Conservation (phyloP, 75 land plant species). For the Azolla pinnata region DNA sequence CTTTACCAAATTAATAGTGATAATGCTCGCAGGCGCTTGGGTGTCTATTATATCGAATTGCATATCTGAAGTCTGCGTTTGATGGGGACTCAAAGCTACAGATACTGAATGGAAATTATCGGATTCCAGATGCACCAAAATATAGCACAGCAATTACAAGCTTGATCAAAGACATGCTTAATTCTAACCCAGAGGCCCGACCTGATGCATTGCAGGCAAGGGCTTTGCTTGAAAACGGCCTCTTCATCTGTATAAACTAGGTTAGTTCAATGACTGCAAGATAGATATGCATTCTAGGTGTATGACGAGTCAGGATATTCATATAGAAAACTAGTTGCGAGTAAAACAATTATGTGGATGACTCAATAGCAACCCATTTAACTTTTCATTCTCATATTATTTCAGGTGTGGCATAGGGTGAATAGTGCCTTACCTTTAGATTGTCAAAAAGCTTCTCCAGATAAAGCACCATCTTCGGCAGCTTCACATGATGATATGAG, state of each 20-base stretch:
- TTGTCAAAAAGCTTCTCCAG: slow-evolving; percentile 59
- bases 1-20: too few relatives aligned
- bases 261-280: slow-evolving; percentile 59
- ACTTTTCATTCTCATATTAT: background rate
- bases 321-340: too few relatives aligned
- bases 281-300: slow-evolving; percentile 4
- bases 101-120: slow-evolving; percentile 89
- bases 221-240: slow-evolving; percentile 94
- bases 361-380: background rate
- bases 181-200: slow-evolving; percentile 64
- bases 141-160: slow-evolving; percentile 51
- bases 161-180: slow-evolving; percentile 84
- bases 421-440: slow-evolving; percentile 64
- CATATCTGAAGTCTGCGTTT: slow-evolving; percentile 89
- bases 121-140: slow-evolving; percentile 81
- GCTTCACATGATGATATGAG: slow-evolving; percentile 2
- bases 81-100: slow-evolving; percentile 99
- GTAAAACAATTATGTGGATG: background rate
- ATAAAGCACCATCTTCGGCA: slow-evolving; percentile 25
- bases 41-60: slow-evolving; percentile 77
- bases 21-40: slow-evolving; percentile 83
- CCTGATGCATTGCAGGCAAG: slow-evolving; percentile 99
- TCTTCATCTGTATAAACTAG: slow-evolving; percentile 85
- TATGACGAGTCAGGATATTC: too few relatives aligned
- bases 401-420: slow-evolving; percentile 88